A percentile compares a stretch with the other conserved stretches of the same genome.
These are phyloP conservation scores for barrel medic (Medicago truncatula) DNA, from an alignment of 306 rosid species.

Conservation along the genomic window DNA sequence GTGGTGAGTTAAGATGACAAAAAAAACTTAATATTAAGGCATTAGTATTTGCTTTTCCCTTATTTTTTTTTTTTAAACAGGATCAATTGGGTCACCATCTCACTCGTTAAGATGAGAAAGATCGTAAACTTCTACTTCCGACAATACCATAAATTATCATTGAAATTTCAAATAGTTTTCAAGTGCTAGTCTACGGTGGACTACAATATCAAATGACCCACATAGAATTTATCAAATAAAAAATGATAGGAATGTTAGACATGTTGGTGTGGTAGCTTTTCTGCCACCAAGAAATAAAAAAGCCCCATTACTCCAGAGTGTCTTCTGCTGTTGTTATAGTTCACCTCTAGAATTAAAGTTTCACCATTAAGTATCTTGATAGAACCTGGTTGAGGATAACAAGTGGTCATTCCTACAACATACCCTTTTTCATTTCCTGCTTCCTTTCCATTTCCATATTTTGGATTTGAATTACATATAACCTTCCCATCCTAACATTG, in stretches of 20 bases:
- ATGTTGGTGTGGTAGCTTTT: conserved; percentile 50
- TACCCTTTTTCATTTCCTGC: conserved; percentile 74
- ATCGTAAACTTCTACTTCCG: no score
- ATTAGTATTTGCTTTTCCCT: no score
- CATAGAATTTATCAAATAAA: background rate
- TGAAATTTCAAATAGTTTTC: no score
- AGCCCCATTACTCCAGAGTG: conserved; percentile 87
- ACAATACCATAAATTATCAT: no score
- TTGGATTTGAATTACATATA: conserved; percentile 72
- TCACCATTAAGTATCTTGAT: conserved; percentile 68
- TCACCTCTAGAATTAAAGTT: conserved; percentile 54
- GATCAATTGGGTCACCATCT: no score
- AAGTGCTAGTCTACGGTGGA: background rate
- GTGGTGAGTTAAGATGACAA: no score
- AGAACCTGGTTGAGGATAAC: conserved; percentile 75
- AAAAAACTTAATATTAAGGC: no score
- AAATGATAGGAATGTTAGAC: background rate
- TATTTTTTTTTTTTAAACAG: no score
- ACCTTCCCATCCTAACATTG: conserved; percentile 64
- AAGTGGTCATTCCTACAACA: conserved; percentile 81
- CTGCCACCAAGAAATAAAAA: conserved; percentile 70
- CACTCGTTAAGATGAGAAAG: no score
- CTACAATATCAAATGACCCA: no score
- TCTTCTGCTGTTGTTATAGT: conserved; percentile 39
- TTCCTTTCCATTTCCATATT: conserved; percentile 67